Base-by-base conservation (phyloP, 371 early-diverging fungal species). In the Mucor saturninus region DNA sequence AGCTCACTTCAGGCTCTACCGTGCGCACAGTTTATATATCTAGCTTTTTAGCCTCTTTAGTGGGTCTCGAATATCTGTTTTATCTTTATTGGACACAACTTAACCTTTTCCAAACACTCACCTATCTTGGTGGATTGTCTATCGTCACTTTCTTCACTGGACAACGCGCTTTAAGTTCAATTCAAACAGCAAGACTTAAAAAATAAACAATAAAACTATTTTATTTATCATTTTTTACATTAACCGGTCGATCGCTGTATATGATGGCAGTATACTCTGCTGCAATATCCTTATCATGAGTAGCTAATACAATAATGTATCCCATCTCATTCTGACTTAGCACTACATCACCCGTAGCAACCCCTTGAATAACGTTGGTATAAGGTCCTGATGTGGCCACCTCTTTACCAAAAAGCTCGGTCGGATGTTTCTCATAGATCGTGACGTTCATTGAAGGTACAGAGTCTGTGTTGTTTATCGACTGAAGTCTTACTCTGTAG, bases 311-410 rank as follows among this genome's bases (percentile, higher is more conserved):
- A 40, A 86, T 77, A 11, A 86, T 72, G 55, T 88, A 88, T 4
- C 88, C 87, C 58, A 72, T 72, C 52, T 78, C 76, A 46, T 73
- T 77, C 53, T 79, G 83, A 48, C 74, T 76, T 21, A 84, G 60
- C 5, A 77, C 74, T 7, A 80, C 73, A 55, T 84, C 83, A n/a
- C 62, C 61, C 28, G 81, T 84, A 0, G 79, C 78, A 35, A 81
- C 83, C 9, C 85, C 85, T 80, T 92, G 92, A 11, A 86, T 80
- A 26, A 86, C 83, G 69, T 90, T 88, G 42, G 88, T 84, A 68
- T 90, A 93, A 31, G 86, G 85, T 0, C 93, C 93, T 2, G 93
- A 90, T 14, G 89, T 86, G 13, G 85, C 86, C 15, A 89, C 71
- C 61, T 86, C 86, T 13, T 71, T 71, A 26, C 89, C 91, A 53